Conservation (phyloP, 306 rosid genomes). For the Biancaea sappan region DNA sequence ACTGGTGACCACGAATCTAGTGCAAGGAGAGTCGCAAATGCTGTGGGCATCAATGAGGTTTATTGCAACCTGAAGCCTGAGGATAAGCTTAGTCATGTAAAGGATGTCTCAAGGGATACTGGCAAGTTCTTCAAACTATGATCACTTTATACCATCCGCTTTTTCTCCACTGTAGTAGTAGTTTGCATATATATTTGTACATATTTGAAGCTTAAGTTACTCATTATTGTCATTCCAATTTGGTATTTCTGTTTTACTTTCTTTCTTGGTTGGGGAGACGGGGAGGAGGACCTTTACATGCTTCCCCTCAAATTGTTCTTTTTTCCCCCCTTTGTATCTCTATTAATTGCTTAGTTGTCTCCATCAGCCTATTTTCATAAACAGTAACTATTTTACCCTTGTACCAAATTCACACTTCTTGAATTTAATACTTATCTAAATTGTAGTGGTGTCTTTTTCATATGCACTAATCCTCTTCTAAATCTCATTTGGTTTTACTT, state of each 20-base stretch:
- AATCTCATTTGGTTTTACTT: conserved; percentile 20
- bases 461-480: background rate
- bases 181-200: conserved; percentile 18
- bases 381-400: background rate
- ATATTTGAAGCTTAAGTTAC: conserved; percentile 7
- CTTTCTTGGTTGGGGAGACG: background rate
- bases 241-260: background rate
- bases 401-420: conserved; percentile 17
- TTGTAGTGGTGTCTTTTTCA: conserved; percentile 18
- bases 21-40: conserved; percentile 88
- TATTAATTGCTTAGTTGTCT: background rate
- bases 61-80: conserved; percentile 92
- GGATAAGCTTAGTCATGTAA: conserved; percentile 89
- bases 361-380: background rate
- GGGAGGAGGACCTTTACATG: background rate
- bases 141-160: background rate
- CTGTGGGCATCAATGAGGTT: conserved; percentile 86
- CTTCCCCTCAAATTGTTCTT: conserved; percentile 9
- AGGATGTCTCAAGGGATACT: conserved; percentile 82
- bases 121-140: conserved; percentile 52
- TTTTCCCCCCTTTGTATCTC: background rate
- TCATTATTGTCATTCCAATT: background rate
- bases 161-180: background rate
- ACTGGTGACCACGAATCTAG: conserved; percentile 94
- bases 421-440: background rate